A percentile compares a stretch with the other conserved stretches of the same genome.
phyloP scores from a whole-genome alignment of 352 stramenopile genomes.

The Phytopythium helicoides region DNA sequence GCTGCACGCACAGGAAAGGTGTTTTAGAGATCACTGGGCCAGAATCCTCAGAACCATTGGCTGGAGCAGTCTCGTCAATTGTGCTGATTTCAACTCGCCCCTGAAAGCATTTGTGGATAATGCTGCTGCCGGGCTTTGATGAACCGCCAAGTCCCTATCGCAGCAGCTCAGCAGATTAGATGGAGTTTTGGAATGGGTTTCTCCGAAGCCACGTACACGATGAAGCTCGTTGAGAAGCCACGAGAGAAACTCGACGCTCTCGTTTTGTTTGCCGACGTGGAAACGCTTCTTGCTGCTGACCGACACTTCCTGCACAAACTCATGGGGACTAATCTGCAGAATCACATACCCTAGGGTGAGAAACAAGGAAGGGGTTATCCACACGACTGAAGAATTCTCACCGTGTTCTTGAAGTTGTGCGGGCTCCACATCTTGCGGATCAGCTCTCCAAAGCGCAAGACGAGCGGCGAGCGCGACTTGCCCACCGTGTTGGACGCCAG shows the following conservation, averaged over 20 bases:
- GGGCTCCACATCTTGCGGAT: constrained; percentile 98
- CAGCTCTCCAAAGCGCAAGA: constrained; percentile 94
- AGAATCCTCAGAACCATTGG: constrained; percentile 27
- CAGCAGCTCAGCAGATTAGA: constrained; percentile 1
- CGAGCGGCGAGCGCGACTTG: constrained; percentile 79
- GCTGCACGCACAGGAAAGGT: constrained; percentile 60
- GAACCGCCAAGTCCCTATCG: constrained; percentile 75
- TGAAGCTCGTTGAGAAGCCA: constrained; percentile 97
- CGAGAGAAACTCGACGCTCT: constrained; percentile 95
- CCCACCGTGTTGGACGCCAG: constrained; percentile 30
- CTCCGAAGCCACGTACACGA: constrained; percentile 31
- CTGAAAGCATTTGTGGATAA: constrained; percentile 97
- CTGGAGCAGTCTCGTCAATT: constrained; percentile 40
- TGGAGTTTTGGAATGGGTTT: background rate
- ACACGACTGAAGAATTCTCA: constrained; percentile 38
- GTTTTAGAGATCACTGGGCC: constrained; percentile 41
- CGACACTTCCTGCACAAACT: constrained; percentile 95
- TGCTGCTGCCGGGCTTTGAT: constrained; percentile 83
- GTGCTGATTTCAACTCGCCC: constrained; percentile 93
- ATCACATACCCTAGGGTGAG: background rate
- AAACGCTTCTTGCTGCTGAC: constrained; percentile 97
- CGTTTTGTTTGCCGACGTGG: constrained; percentile 91
- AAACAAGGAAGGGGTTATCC: background rate
- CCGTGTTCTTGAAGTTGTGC: constrained; percentile 97
- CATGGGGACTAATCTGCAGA: constrained; percentile 91